Base-by-base conservation (phyloP, 805 yeast species). In the Limtongozyma cylindracea region DNA sequence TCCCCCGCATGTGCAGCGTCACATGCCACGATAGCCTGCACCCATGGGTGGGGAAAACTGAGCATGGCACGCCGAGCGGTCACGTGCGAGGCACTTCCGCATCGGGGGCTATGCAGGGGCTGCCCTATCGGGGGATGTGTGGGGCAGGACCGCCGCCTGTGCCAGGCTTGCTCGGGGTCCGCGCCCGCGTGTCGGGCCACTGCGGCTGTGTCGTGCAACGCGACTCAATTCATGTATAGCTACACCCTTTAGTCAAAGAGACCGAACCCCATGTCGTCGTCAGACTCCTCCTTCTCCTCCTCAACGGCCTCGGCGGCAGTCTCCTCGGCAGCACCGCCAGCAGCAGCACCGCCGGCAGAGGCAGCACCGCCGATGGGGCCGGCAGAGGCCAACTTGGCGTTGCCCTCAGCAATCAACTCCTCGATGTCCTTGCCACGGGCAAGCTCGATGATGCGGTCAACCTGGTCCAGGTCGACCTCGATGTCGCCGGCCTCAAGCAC, bases 401-500 rank as follows among this genome's bases (percentile, higher is more conserved):
- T 42, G 41, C 47, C 47, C 31, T 38, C 43, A 22, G 45, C 46
- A 20, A 42, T 42, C 43, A 42, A 42, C 29, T 42, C 47, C 31
- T 39, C 45, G 32, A 25, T 43, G 36, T 24, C 24, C 43, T 42
- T 42, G 30, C 47, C 47, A 31, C 38, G 46, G 31, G 41, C 46
- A 32, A 41, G 46, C 21, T 42, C 43, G 31, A 42, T 31, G 41
- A 42, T 39, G 34, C 39, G 30, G 34, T 37, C 31, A 38, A 42
- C 30, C 42, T 41, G 39, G 27, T 39, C 46, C 24, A 34, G 44
- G 33, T 42, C 47, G 26, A 42, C 45, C 31, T 42, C 47, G 22
- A 42, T 41, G 28, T 44, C 38, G 33, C 46, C 53, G 24, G 55
- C 35, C 37, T 42, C 47, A 37, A 48, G 45, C 31, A 48, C 50